phyloP scores from a whole-genome alignment of 2,329 filamentous ascomycete species.

The Pseudogymnoascus sp. region DNA sequence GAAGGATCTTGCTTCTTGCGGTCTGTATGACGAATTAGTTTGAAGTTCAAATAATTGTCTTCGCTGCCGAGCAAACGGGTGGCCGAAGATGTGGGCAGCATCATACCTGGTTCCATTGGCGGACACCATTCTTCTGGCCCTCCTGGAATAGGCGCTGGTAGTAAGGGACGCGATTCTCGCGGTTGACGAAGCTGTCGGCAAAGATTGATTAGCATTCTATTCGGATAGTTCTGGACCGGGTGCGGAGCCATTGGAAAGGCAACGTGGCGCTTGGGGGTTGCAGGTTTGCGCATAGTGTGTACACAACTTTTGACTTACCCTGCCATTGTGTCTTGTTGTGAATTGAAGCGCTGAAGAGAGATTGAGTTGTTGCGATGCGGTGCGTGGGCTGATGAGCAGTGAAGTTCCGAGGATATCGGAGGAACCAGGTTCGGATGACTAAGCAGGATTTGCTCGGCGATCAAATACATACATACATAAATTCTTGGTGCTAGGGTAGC shows the following conservation, averaged over 20 bases:
- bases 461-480: background rate
- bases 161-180: constrained; percentile 67
- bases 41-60: constrained; percentile 5
- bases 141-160: constrained; percentile 69
- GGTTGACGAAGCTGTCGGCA: constrained; percentile 48
- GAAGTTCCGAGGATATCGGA: constrained; percentile 8
- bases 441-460: background rate
- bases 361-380: constrained; percentile 10
- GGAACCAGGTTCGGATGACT: background rate
- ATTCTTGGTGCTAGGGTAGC: background rate
- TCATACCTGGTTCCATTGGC: constrained; percentile 73
- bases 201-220: constrained; percentile 18
- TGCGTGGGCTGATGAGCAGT: constrained; percentile 8
- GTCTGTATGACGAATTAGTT: constrained; percentile 36
- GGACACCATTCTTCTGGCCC: constrained; percentile 59
- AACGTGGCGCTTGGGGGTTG: background rate
- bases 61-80: constrained; percentile 5
- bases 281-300: background rate
- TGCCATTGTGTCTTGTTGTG: constrained; percentile 25
- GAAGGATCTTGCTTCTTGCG: constrained; percentile 54
- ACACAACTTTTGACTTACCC: constrained; percentile 22
- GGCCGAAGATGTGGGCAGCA: constrained; percentile 11
- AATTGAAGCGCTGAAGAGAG: constrained; percentile 8
- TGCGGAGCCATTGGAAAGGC: constrained; percentile 8
- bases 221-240: background rate